These are phyloP conservation scores for Ophiocordyceps sinensis DNA, from an alignment of 2,329 filamentous ascomycete species.

Conservation along the genomic window DNA sequence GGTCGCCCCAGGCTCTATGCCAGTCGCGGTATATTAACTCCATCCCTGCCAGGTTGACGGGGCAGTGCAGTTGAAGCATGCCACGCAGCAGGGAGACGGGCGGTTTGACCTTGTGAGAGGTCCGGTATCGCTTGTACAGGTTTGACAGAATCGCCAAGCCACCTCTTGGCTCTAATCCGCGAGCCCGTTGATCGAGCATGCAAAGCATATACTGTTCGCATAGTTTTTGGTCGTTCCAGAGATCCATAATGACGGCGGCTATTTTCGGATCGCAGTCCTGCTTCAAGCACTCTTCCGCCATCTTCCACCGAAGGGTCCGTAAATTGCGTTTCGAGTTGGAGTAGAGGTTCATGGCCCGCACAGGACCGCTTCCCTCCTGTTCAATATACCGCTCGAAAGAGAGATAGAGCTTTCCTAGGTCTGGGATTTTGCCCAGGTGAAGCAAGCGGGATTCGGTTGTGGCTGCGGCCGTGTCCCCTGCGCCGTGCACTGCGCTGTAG, in stretches of 20 bases:
- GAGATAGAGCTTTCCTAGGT: constrained; percentile 17
- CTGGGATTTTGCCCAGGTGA: constrained; percentile 8
- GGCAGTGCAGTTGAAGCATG: constrained; percentile 28
- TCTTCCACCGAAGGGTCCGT: constrained; percentile 12
- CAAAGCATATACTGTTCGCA: constrained; percentile 29
- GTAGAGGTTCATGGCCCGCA: constrained; percentile 10
- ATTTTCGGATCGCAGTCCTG: constrained; percentile 19
- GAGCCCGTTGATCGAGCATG: constrained; percentile 16
- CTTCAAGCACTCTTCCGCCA: constrained; percentile 16
- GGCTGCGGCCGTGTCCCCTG: too few species aligned
- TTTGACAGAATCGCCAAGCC: constrained; percentile 19
- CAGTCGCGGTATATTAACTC: constrained; percentile 35
- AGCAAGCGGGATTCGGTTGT: too few species aligned
- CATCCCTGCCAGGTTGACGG: constrained; percentile 24
- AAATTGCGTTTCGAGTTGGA: constrained; percentile 10
- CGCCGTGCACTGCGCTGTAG: too few species aligned
- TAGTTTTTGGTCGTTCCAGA: constrained; percentile 20
- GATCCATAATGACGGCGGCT: constrained; percentile 23
- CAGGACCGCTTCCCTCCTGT: constrained; percentile 9
- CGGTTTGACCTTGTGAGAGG: constrained; percentile 22
- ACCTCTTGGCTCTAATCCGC: constrained; percentile 12
- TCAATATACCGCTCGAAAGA: constrained; percentile 19
- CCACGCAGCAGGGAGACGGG: constrained; percentile 23
- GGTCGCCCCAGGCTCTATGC: constrained; percentile 21
- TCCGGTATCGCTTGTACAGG: constrained; percentile 32